phyloP scores from a whole-genome alignment of 495 filamentous ascomycete species.

The Pyrenopolyporus hunteri region DNA sequence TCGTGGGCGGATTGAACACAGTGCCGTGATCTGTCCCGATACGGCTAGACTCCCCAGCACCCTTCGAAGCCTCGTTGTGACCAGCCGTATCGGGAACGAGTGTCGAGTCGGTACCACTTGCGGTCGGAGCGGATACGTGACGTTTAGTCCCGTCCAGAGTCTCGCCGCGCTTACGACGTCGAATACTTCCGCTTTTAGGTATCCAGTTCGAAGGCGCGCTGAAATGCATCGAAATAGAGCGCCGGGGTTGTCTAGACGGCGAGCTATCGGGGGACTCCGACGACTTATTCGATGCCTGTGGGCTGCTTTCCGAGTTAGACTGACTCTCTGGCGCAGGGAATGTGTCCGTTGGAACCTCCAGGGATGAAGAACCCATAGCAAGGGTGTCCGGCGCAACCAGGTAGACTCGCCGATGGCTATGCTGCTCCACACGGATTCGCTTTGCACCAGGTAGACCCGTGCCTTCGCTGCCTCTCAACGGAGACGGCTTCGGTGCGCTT shows the following conservation, averaged over 20 bases:
- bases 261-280: conserved; percentile 36
- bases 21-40: conserved; percentile 32
- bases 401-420: conserved; percentile 27
- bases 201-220: conserved; percentile 58
- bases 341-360: conserved; percentile 17
- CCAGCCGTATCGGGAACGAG: neutral
- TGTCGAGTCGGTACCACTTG: conserved; percentile 21
- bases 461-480: conserved; percentile 23
- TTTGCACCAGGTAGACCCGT: conserved; percentile 15
- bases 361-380: conserved; percentile 18
- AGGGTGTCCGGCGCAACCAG: conserved; percentile 32
- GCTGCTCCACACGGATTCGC: conserved; percentile 34
- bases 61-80: conserved; percentile 27
- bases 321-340: conserved; percentile 2
- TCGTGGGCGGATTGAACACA: conserved; percentile 39
- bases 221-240: conserved; percentile 62
- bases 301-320: conserved; percentile 31
- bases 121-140: conserved; percentile 52
- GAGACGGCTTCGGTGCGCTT: conserved; percentile 19
- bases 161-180: conserved; percentile 52
- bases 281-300: conserved; percentile 30
- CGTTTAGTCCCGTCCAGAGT: conserved; percentile 48
- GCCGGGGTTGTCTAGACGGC: conserved; percentile 50
- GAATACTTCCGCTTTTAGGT: conserved; percentile 54
- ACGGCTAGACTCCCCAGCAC: conserved; percentile 13